Percentiles rank a stretch among this genome's conserved stretches.
phyloP scores from a whole-genome alignment of 176 grass and related monocot species.

The Eragrostis nindensis region DNA sequence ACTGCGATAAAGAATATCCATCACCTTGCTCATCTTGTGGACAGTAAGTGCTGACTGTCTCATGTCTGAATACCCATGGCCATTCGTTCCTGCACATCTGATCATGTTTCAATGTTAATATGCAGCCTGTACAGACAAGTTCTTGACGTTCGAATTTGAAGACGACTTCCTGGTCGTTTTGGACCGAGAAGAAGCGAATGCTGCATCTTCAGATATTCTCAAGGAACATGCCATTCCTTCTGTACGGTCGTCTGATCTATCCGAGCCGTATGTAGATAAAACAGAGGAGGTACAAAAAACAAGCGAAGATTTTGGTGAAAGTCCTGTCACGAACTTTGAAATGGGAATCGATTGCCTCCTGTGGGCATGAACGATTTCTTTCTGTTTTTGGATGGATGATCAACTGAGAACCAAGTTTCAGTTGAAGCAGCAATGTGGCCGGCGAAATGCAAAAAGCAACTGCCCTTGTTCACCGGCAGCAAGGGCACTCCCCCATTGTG shows the following conservation, averaged over 20 bases:
- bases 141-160: slow-evolving; percentile 96
- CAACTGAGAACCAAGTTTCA: slow-evolving; percentile 1
- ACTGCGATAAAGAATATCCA: slow-evolving; percentile 87
- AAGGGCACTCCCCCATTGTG: background rate
- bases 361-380: slow-evolving; percentile 66
- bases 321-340: slow-evolving; percentile 81
- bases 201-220: slow-evolving; percentile 68
- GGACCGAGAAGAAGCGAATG: slow-evolving; percentile 59
- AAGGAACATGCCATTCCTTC: slow-evolving; percentile 85
- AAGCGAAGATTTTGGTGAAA: slow-evolving; percentile 74
- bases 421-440: background rate
- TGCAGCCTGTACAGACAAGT: slow-evolving; percentile 90
- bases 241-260: slow-evolving; percentile 75
- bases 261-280: slow-evolving; percentile 60
- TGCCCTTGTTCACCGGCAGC: background rate
- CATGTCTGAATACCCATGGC: background rate
- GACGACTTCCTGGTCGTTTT: slow-evolving; percentile 93
- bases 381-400: background rate
- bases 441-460: background rate
- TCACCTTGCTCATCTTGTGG: slow-evolving; percentile 91
- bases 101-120: background rate
- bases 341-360: slow-evolving; percentile 86
- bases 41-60: slow-evolving; percentile 61
- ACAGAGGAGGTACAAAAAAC: slow-evolving; percentile 47
- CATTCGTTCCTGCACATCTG: background rate